phyloP scores from a whole-genome alignment of 768 basidiomycete genomes.

The Royoungia palumana region DNA sequence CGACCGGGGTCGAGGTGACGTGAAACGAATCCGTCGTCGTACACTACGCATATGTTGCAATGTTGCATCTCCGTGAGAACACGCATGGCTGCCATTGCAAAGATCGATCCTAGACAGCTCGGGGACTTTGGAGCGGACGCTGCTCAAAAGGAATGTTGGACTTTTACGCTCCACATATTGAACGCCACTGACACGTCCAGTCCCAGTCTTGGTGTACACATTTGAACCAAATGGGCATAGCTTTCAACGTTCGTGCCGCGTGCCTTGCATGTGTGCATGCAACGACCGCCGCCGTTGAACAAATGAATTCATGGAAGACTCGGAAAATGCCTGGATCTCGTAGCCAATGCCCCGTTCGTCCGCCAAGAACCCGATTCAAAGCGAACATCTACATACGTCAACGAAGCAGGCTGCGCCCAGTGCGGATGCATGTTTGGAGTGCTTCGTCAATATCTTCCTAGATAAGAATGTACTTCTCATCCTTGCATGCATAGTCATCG shows the following conservation, averaged over 20 bases:
- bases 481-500: constrained; percentile 10
- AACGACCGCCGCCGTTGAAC: background rate
- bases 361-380: background rate
- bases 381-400: too few relatives aligned
- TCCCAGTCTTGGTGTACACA: background rate
- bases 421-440: background rate
- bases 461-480: constrained; percentile 6
- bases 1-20: background rate
- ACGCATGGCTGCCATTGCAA: too few relatives aligned
- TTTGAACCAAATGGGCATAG: background rate
- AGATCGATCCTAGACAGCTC: too few relatives aligned
- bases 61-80: too few relatives aligned
- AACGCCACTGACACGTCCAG: too few relatives aligned
- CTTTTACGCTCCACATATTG: too few relatives aligned
- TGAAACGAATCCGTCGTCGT: background rate
- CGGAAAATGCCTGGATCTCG: constrained; percentile 16
- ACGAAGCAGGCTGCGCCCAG: constrained; percentile 5
- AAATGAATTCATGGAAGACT: constrained; percentile 3
- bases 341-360: background rate
- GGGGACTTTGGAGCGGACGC: too few relatives aligned
- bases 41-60: too few relatives aligned
- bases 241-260: too few relatives aligned
- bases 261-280: background rate
- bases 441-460: background rate
- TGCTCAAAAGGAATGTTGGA: too few relatives aligned